phyloP scores from a whole-genome alignment of 2,329 filamentous ascomycete species.

The Aspergillus sp. region DNA sequence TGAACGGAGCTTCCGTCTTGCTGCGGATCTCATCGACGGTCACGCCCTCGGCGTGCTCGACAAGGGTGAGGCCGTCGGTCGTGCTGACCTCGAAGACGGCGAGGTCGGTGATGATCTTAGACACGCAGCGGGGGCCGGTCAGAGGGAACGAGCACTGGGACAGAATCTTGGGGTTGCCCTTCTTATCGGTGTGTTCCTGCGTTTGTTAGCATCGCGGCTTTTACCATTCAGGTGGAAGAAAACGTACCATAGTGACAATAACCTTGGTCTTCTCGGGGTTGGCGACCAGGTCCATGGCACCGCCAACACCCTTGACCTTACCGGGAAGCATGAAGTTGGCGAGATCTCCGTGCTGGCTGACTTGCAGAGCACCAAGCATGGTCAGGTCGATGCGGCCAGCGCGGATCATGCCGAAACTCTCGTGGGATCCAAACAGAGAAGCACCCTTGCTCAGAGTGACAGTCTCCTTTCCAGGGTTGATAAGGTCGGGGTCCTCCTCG shows the following conservation, averaged over 20 bases:
- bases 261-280: conserved; percentile 72
- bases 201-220: background rate
- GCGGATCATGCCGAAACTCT: conserved; percentile 86
- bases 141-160: conserved; percentile 61
- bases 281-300: conserved; percentile 73
- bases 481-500: conserved; percentile 72
- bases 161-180: conserved; percentile 67
- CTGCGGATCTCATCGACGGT: conserved; percentile 66
- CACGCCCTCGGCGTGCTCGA: conserved; percentile 70
- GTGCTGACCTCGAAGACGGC: conserved; percentile 74
- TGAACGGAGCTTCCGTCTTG: conserved; percentile 71
- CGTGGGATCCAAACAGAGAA: conserved; percentile 73
- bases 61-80: conserved; percentile 53
- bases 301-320: conserved; percentile 82
- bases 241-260: conserved; percentile 59
- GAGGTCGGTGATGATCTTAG: conserved; percentile 72
- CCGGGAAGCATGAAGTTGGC: conserved; percentile 91
- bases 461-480: conserved; percentile 88
- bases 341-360: conserved; percentile 74
- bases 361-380: conserved; percentile 80
- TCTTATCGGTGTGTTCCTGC: conserved; percentile 66
- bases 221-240: background rate
- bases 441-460: conserved; percentile 76
- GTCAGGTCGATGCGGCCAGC: conserved; percentile 81
- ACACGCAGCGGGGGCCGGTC: conserved; percentile 65